Conservation (phyloP, 768 basidiomycete species). For the Boletus rubroflammeus region DNA sequence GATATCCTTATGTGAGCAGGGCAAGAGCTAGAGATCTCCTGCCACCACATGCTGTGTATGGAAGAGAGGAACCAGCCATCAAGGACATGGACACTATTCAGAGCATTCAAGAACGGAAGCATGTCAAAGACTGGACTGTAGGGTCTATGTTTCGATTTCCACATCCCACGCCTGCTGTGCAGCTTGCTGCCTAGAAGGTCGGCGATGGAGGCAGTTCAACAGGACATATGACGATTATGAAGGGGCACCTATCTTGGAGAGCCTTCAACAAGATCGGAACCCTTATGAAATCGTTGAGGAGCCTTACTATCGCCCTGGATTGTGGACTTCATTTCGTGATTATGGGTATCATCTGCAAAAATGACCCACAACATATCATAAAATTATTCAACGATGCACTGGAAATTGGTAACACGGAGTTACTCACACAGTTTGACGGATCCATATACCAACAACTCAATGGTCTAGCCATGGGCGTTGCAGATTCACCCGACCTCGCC, state of each 20-base stretch:
- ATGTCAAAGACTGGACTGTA: neutral
- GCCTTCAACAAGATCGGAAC: neutral
- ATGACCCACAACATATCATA: too few species aligned
- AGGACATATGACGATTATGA: neutral
- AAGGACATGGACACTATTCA: neutral
- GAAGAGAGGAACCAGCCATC: neutral
- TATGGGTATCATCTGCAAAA: too few species aligned
- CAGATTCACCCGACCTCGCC: slow-evolving; percentile 3
- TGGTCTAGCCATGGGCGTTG: too few species aligned
- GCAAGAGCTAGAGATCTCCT: neutral
- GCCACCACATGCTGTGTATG: neutral
- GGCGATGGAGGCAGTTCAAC: neutral
- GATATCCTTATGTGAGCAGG: too few species aligned
- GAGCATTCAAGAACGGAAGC: neutral
- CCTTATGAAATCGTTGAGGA: neutral
- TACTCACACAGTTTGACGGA: too few species aligned
- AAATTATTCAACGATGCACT: too few species aligned
- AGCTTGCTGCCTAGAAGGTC: neutral
- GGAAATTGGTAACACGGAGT: too few species aligned
- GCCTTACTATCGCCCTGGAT: too few species aligned
- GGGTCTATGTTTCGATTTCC: neutral
- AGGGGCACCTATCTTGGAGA: neutral
- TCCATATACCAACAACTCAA: too few species aligned
- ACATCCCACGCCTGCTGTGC: neutral
- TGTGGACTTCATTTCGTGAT: too few species aligned